Percentiles rank a stretch among this genome's conserved stretches.
Evolutionary conservation across 768 basidiomycete species (phyloP).

Genomic region (Candolleomyces aberdarensis): DNA sequence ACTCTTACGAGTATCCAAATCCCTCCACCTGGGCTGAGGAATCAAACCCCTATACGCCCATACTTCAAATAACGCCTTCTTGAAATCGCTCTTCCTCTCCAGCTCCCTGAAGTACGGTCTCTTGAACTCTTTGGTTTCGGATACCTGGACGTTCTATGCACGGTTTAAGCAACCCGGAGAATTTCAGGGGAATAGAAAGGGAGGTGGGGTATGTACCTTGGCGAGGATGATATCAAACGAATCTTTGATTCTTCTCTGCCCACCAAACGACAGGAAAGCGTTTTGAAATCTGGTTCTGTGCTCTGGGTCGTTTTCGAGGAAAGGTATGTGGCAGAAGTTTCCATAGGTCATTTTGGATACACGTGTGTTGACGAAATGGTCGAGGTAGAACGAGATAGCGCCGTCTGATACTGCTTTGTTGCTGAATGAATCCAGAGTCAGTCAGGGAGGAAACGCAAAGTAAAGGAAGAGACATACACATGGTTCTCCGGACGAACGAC

Average conservation of each 20-base stretch:
- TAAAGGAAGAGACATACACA: slow-evolving; percentile 35
- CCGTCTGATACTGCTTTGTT: slow-evolving; percentile 55
- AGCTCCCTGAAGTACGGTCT: slow-evolving; percentile 12
- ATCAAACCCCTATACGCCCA: slow-evolving; percentile 16
- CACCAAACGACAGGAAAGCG: not conserved
- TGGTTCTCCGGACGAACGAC: slow-evolving; percentile 52
- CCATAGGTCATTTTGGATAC: slow-evolving; percentile 1
- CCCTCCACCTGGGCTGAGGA: slow-evolving; percentile 6
- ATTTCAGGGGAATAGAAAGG: not conserved
- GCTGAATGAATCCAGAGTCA: slow-evolving; percentile 3
- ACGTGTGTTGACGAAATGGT: slow-evolving; percentile 46
- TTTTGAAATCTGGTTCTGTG: not conserved
- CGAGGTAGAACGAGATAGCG: slow-evolving; percentile 38
- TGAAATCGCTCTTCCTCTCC: slow-evolving; percentile 7
- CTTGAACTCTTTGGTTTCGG: slow-evolving; percentile 18
- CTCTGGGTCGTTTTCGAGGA: not conserved
- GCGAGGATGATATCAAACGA: slow-evolving; percentile 14
- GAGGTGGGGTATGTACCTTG: slow-evolving; percentile 3
- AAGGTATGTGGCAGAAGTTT: slow-evolving; percentile 2
- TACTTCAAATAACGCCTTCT: slow-evolving; percentile 2
- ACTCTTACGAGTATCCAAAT: slow-evolving; percentile 11
- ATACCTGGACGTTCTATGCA: slow-evolving; percentile 16
- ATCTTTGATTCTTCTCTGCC: slow-evolving; percentile 8
- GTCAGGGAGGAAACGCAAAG: not conserved
- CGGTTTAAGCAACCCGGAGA: not conserved